Percentiles rank a stretch among this genome's conserved stretches.
Conservation (phyloP, 1,139 yeast genomes). For the Blastobotrys petasosporus region DNA sequence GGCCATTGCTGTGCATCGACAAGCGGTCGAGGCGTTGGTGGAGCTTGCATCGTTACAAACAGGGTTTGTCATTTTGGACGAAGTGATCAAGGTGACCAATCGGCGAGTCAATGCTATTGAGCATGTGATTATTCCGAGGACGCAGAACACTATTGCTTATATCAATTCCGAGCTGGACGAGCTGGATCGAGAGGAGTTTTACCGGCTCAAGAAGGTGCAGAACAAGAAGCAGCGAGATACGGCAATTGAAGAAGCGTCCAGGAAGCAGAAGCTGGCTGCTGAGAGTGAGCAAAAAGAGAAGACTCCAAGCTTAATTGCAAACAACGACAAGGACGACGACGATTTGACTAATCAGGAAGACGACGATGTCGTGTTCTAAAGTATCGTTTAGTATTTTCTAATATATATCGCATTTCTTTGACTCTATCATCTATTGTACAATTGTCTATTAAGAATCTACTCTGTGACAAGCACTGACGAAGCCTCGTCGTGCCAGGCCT, state of each 20-base stretch:
- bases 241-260: constrained; percentile 60
- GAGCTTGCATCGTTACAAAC: constrained; percentile 89
- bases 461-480: background rate
- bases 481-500: constrained; percentile 54
- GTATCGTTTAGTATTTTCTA: constrained; percentile 1
- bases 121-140: constrained; percentile 95
- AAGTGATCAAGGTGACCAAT: constrained; percentile 94
- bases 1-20: constrained; percentile 87
- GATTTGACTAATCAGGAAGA: constrained; percentile 14
- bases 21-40: constrained; percentile 92
- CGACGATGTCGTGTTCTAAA: constrained; percentile 27
- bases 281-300: constrained; percentile 8
- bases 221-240: constrained; percentile 85
- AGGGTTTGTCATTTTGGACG: constrained; percentile 92
- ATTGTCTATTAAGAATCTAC: background rate
- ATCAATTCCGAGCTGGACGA: constrained; percentile 96
- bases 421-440: too few species aligned
- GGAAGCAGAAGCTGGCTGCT: constrained; percentile 38
- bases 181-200: constrained; percentile 96
- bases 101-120: constrained; percentile 98
- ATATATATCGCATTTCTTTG: constrained; percentile 2
- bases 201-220: constrained; percentile 92
- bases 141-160: constrained; percentile 87
- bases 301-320: constrained; percentile 8
- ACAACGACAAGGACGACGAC: constrained; percentile 9